A percentile compares a stretch with the other conserved stretches of the same genome.
Evolutionary conservation across 2,329 filamentous ascomycete genomes (phyloP).

Genomic region (Calonectria leucothoes): DNA sequence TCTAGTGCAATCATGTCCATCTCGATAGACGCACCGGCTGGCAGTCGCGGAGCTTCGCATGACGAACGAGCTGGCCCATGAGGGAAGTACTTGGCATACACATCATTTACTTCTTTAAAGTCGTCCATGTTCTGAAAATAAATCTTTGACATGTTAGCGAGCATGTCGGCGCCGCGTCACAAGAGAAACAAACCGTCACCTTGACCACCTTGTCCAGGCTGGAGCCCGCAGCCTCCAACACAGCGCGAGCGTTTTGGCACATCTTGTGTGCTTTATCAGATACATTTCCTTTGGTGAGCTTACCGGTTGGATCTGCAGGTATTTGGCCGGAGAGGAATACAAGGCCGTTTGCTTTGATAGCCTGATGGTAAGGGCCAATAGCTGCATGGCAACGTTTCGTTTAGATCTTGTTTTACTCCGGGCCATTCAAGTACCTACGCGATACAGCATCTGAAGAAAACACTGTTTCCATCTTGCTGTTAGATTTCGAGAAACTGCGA

Average conservation of each 20-base stretch:
- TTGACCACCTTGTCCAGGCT: slow-evolving; percentile 75
- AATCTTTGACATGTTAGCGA: neutral
- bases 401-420: neutral
- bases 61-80: slow-evolving; percentile 29
- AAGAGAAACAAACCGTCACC: slow-evolving; percentile 53
- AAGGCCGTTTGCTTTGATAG: slow-evolving; percentile 51
- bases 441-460: slow-evolving; percentile 24
- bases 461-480: slow-evolving; percentile 16
- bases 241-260: slow-evolving; percentile 69
- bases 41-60: slow-evolving; percentile 23
- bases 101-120: slow-evolving; percentile 29
- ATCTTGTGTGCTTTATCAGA: slow-evolving; percentile 42
- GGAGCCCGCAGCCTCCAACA: slow-evolving; percentile 75
- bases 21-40: slow-evolving; percentile 26
- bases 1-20: slow-evolving; percentile 31
- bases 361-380: slow-evolving; percentile 27
- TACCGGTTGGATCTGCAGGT: slow-evolving; percentile 68
- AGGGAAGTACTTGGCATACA: slow-evolving; percentile 31
- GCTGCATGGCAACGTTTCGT: neutral
- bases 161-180: neutral
- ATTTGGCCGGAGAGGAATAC: slow-evolving; percentile 80
- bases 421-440: slow-evolving; percentile 1
- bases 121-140: slow-evolving; percentile 27
- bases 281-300: slow-evolving; percentile 71
- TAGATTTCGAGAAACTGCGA: neutral